Percentiles rank a stretch among this genome's conserved stretches.
phyloP scores from a whole-genome alignment of 2,329 filamentous ascomycete species.

The Ceratocystis cacaofunesta region DNA sequence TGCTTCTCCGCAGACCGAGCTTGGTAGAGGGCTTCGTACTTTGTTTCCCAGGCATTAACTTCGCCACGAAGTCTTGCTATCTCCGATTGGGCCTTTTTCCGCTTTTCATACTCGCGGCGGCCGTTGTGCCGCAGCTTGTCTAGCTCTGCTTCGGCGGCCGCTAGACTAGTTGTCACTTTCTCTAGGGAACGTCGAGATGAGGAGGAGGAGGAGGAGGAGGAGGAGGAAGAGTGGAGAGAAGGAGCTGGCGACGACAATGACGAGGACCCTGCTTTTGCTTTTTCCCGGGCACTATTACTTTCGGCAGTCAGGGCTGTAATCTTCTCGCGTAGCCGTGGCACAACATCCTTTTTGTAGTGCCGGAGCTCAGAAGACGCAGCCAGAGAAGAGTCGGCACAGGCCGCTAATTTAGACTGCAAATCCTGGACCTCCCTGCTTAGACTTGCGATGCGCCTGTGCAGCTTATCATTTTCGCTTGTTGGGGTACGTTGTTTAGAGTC shows the following conservation, averaged over 20 bases:
- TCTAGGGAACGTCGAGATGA: neutral
- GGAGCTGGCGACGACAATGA: neutral
- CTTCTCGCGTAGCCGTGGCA: slow-evolving; percentile 1
- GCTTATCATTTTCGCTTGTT: neutral
- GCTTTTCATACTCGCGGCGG: neutral
- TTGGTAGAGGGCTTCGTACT: slow-evolving; percentile 18
- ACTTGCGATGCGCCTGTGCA: neutral
- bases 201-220: neutral
- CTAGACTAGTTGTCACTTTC: neutral
- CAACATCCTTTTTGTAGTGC: neutral
- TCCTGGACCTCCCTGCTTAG: neutral
- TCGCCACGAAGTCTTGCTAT: neutral
- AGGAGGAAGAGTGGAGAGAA: neutral
- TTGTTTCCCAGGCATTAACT: slow-evolving; percentile 12
- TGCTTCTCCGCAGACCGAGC: slow-evolving; percentile 15
- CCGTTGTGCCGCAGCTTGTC: neutral
- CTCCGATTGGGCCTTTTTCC: neutral
- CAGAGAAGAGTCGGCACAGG: neutral
- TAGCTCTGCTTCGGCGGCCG: neutral
- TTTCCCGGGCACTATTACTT: neutral
- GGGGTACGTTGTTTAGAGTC: neutral
- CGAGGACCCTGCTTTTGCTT: neutral
- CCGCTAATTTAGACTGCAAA: neutral
- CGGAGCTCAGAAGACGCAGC: neutral
- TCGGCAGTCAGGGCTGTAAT: neutral